Conservation (phyloP, 164 flowering plant genomes). For the Magnolia officinalis region DNA sequence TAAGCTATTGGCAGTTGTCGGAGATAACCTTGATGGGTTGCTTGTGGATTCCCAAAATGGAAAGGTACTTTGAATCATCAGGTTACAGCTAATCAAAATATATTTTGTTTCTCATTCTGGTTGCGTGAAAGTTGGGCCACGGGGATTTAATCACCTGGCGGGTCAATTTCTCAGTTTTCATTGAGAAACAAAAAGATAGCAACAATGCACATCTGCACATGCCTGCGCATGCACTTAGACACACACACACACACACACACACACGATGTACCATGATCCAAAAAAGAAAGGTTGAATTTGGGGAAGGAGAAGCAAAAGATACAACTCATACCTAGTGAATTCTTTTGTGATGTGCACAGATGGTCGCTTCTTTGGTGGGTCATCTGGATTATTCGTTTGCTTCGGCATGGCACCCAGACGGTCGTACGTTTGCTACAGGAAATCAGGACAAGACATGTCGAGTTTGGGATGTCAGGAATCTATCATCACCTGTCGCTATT, state of each 20-base stretch:
- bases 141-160: neutral
- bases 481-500: constrained; percentile 38
- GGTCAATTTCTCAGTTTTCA: neutral
- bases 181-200: no score
- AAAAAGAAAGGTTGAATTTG: neutral
- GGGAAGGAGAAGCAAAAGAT: neutral
- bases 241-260: neutral
- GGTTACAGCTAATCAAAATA: neutral
- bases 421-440: constrained; percentile 59
- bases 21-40: constrained; percentile 57
- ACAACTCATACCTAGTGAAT: neutral
- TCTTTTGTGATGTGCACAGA: constrained; percentile 24
- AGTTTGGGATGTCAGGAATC: constrained; percentile 55
- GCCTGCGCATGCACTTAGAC: neutral
- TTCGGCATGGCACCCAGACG: constrained; percentile 69
- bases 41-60: constrained; percentile 63
- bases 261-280: neutral
- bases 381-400: constrained; percentile 64
- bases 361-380: constrained; percentile 39
- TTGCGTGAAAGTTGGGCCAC: neutral
- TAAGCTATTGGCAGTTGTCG: constrained; percentile 54
- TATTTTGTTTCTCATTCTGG: neutral
- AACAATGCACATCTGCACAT: no score
- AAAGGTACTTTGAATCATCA: constrained; percentile 38
- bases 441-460: constrained; percentile 70